phyloP scores from a whole-genome alignment of 768 basidiomycete species.

The Mrakia gelida region DNA sequence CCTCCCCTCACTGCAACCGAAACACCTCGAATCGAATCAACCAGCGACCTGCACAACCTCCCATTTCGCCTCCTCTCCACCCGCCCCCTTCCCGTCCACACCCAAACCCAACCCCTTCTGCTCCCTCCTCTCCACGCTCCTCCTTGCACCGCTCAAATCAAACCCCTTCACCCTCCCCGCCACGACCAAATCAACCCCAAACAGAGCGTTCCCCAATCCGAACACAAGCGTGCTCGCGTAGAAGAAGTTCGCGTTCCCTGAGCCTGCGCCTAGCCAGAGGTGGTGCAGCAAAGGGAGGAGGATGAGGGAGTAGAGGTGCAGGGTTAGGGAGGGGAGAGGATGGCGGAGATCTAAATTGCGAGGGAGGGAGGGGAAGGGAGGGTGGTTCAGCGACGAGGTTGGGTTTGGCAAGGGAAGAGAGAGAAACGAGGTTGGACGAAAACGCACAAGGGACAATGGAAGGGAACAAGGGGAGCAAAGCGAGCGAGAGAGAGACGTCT shows the following conservation, averaged over 20 bases:
- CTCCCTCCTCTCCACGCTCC: slow-evolving; percentile 44
- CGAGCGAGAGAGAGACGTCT: slow-evolving; percentile 80
- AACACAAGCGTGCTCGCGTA: slow-evolving; percentile 94
- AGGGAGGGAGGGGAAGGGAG: slow-evolving; percentile 2
- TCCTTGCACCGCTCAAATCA: slow-evolving; percentile 54
- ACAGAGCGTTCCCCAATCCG: slow-evolving; percentile 79
- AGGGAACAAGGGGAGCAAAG: slow-evolving; percentile 74
- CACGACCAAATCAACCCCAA: slow-evolving; percentile 73
- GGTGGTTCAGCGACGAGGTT: neutral
- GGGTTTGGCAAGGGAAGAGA: neutral
- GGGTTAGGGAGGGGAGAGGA: slow-evolving; percentile 73
- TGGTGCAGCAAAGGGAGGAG: slow-evolving; percentile 87
- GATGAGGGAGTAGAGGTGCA: slow-evolving; percentile 76
- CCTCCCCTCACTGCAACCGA: too few relatives aligned
- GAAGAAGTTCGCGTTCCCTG: slow-evolving; percentile 97
- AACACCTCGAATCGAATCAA: neutral
- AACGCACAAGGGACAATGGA: slow-evolving; percentile 74
- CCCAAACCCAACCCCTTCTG: neutral
- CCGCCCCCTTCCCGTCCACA: neutral
- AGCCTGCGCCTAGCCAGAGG: slow-evolving; percentile 84
- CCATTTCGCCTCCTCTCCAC: neutral
- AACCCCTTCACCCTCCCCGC: slow-evolving; percentile 75
- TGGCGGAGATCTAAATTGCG: slow-evolving; percentile 65
- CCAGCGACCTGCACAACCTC: neutral
- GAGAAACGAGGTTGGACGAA: neutral